Evolutionary conservation across 441 rosid genomes (phyloP).

Genomic region (Gossypium lobatum): DNA sequence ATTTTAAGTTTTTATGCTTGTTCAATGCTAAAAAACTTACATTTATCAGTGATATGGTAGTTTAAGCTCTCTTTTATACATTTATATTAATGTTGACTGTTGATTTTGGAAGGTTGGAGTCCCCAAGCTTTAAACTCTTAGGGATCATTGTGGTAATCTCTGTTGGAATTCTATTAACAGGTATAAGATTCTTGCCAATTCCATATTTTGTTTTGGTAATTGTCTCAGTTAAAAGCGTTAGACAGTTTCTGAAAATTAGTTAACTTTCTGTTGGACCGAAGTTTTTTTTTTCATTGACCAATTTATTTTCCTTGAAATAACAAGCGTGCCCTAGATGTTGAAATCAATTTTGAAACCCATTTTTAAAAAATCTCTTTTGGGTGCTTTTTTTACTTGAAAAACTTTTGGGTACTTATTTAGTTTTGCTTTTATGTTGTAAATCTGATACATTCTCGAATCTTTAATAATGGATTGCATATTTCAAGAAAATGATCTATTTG

Average conservation of each 20-base stretch:
- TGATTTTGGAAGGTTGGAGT: slow-evolving; percentile 70
- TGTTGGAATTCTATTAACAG: slow-evolving; percentile 77
- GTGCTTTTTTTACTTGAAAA: not conserved
- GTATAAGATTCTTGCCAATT: slow-evolving; percentile 30
- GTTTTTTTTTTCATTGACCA: not conserved
- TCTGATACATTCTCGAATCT: not conserved
- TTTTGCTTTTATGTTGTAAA: not conserved
- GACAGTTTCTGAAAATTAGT: not conserved
- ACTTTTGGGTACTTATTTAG: not conserved
- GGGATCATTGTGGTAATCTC: slow-evolving; percentile 86
- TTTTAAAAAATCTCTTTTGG: not conserved
- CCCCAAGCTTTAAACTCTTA: slow-evolving; percentile 86
- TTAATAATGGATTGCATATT: not conserved
- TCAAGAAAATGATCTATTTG: not conserved
- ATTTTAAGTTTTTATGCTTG: not conserved
- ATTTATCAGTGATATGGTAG: not conserved
- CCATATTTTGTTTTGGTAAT: not conserved
- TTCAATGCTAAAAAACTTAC: not conserved
- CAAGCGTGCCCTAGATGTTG: not conserved
- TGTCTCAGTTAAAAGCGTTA: not conserved
- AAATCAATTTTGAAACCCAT: not conserved
- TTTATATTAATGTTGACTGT: slow-evolving; percentile 18
- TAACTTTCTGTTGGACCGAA: not conserved
- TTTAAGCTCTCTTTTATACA: slow-evolving; percentile 9
- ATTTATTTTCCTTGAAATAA: not conserved